Conservation (phyloP, 2,329 filamentous ascomycete genomes). For the Aspergillus japonicus region DNA sequence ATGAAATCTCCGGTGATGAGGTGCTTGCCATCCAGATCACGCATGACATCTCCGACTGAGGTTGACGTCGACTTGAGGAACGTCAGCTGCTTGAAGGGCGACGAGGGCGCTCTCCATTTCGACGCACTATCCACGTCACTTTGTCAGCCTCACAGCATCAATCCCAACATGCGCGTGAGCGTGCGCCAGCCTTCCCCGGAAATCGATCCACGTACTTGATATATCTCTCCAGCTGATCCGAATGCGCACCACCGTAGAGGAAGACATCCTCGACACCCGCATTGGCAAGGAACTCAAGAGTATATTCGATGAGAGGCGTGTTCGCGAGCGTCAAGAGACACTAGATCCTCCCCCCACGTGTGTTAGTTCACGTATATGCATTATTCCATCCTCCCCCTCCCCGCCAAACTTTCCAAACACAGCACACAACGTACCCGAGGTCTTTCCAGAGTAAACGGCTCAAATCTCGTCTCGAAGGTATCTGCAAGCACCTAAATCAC, state of each 20-base stretch:
- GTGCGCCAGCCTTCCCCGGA: background rate
- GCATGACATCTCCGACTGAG: conserved; percentile 90
- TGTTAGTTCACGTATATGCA: conserved; percentile 3
- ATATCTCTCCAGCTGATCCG: conserved; percentile 82
- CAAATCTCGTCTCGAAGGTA: conserved; percentile 89
- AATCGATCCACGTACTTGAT: conserved; percentile 54
- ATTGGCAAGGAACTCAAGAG: conserved; percentile 91
- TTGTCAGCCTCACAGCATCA: conserved; percentile 6
- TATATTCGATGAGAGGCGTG: conserved; percentile 94
- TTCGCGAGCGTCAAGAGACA: conserved; percentile 93
- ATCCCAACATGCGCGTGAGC: background rate
- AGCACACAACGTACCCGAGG: conserved; percentile 66
- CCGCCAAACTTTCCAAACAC: background rate
- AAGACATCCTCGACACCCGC: conserved; percentile 93
- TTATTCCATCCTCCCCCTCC: background rate
- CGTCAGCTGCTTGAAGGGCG: conserved; percentile 76
- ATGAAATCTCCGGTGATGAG: conserved; percentile 89
- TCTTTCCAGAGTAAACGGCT: conserved; percentile 81
- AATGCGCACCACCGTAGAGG: conserved; percentile 86
- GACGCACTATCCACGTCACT: conserved; percentile 54
- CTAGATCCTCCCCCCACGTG: conserved; percentile 45
- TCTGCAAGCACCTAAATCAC: conserved; percentile 74
- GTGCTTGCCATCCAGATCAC: conserved; percentile 83
- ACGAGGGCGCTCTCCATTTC: conserved; percentile 69
- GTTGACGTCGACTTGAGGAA: conserved; percentile 84